Conservation (phyloP, 345 rosid species). For the Fremontodendron californicum region DNA sequence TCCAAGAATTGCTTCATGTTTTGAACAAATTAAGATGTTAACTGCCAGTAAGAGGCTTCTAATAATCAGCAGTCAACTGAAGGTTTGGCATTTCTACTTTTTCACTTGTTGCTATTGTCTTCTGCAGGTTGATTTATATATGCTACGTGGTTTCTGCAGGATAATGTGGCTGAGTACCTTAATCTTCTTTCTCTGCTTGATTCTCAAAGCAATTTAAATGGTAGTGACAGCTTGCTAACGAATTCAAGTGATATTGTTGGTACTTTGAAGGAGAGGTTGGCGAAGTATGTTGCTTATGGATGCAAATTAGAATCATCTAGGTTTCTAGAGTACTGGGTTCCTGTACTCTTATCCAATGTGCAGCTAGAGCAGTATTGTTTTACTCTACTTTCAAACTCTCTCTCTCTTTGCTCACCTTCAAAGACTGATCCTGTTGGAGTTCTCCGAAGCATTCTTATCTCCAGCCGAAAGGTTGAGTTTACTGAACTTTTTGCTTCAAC, state of each 20-base stretch:
- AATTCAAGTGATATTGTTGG: conserved; percentile 26
- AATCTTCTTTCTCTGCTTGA: conserved; percentile 37
- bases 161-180: conserved; percentile 24
- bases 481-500: conserved; percentile 1
- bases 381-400: conserved; percentile 51
- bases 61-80: conserved; percentile 39
- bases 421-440: conserved; percentile 58
- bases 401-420: conserved; percentile 50
- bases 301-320: conserved; percentile 44
- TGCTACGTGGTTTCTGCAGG: conserved; percentile 37
- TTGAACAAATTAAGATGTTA: conserved; percentile 37
- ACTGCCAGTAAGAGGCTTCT: conserved; percentile 41
- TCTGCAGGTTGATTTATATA: conserved; percentile 11
- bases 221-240: conserved; percentile 6
- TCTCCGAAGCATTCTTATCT: conserved; percentile 52
- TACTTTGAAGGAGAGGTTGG: conserved; percentile 38
- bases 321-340: conserved; percentile 89
- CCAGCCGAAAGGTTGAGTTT: conserved; percentile 62
- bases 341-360: conserved; percentile 66
- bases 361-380: conserved; percentile 94
- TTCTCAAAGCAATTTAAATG: conserved; percentile 9
- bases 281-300: conserved; percentile 31
- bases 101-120: not conserved
- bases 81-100: conserved; percentile 33
- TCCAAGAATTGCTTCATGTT: conserved; percentile 18